phyloP scores from a whole-genome alignment of 2,329 filamentous ascomycete genomes.

The Aureobasidium sp. region DNA sequence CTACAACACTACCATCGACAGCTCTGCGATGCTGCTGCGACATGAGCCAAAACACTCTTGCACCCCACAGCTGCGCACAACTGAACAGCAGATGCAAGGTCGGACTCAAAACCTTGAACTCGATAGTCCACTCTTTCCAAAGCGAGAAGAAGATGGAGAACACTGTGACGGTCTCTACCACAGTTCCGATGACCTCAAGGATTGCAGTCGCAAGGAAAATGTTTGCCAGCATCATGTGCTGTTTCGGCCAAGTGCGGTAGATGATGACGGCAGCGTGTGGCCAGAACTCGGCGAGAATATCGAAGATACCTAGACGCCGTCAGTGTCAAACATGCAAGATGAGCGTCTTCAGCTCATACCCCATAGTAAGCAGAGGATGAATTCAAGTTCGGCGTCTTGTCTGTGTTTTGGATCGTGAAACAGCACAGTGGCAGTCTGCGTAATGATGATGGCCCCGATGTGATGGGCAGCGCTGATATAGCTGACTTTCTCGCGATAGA shows the following conservation, averaged over 20 bases:
- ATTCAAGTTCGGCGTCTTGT: slow-evolving; percentile 31
- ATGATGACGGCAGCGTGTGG: slow-evolving; percentile 42
- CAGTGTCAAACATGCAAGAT: too few relatives aligned
- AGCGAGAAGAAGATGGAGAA: slow-evolving; percentile 40
- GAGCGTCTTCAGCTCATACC: slow-evolving; percentile 25
- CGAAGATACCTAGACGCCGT: slow-evolving; percentile 35
- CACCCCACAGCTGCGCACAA: slow-evolving; percentile 38
- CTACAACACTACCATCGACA: neutral
- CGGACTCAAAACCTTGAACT: slow-evolving; percentile 39
- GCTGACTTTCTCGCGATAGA: slow-evolving; percentile 37
- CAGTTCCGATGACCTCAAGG: slow-evolving; percentile 34
- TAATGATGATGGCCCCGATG: slow-evolving; percentile 35
- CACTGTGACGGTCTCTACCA: slow-evolving; percentile 37
- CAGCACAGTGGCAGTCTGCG: slow-evolving; percentile 38
- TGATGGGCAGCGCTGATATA: slow-evolving; percentile 38
- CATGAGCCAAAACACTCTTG: slow-evolving; percentile 37
- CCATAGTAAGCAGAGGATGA: slow-evolving; percentile 35
- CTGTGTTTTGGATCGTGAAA: slow-evolving; percentile 25
- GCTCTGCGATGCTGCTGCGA: slow-evolving; percentile 24
- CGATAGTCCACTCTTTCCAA: slow-evolving; percentile 37
- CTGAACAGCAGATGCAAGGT: slow-evolving; percentile 38
- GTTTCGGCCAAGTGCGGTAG: slow-evolving; percentile 35
- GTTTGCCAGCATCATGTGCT: slow-evolving; percentile 34
- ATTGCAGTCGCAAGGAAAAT: slow-evolving; percentile 34
- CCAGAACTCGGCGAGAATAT: slow-evolving; percentile 41